phyloP scores from a whole-genome alignment of 108 stramenopile genomes.

The Parietichytrium sp. region DNA sequence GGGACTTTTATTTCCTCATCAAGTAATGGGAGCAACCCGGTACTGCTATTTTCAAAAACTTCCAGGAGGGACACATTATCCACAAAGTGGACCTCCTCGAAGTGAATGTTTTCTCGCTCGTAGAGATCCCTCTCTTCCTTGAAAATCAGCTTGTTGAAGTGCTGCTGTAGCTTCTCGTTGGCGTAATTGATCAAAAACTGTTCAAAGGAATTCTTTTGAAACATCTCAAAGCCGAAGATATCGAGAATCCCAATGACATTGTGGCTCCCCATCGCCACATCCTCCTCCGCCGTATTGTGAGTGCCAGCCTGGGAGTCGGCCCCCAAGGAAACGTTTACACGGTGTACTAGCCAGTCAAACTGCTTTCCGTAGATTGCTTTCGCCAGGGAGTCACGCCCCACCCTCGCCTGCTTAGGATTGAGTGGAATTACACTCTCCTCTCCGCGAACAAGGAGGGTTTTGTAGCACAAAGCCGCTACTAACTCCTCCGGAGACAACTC shows the following conservation, averaged over 20 bases:
- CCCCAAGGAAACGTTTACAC: constrained; percentile 64
- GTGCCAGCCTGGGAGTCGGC: constrained; percentile 41
- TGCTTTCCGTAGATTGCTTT: constrained; percentile 49
- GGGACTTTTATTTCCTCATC: constrained; percentile 18
- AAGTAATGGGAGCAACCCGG: background rate
- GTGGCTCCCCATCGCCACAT: constrained; percentile 41
- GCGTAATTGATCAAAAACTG: constrained; percentile 86
- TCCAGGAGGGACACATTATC: constrained; percentile 7
- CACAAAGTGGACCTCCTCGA: background rate
- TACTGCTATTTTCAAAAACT: background rate
- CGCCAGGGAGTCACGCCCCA: constrained; percentile 46
- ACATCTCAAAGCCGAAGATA: constrained; percentile 51
- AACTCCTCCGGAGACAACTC: background rate
- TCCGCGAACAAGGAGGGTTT: background rate
- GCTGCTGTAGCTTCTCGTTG: constrained; percentile 79
- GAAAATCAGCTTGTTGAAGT: constrained; percentile 46
- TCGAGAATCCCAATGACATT: constrained; percentile 51
- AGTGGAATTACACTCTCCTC: background rate
- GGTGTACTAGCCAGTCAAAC: constrained; percentile 50
- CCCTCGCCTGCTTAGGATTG: background rate
- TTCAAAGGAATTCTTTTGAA: constrained; percentile 47
- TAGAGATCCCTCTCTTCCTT: constrained; percentile 39
- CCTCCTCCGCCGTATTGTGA: background rate
- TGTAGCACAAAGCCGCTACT: background rate
- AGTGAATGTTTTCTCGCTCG: constrained; percentile 38